Base-by-base conservation (phyloP, 768 basidiomycete genomes). In the Termitomyces sp. region DNA sequence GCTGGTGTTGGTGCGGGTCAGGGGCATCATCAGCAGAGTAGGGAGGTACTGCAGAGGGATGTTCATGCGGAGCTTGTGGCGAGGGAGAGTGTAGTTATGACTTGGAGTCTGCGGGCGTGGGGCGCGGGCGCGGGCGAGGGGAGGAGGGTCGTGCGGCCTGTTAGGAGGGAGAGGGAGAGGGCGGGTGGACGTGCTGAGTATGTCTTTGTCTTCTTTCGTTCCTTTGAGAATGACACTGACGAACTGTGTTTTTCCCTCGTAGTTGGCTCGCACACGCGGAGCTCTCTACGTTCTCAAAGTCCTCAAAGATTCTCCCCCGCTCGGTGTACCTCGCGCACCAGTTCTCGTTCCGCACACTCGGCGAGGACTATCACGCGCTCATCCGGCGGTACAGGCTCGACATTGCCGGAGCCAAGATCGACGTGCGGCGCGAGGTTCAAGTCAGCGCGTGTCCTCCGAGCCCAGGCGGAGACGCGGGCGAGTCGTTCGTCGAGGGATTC, bases 291-390 rank as follows among this genome's bases (percentile, higher is more conserved):
- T 83, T 70, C 66, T 84, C 88, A 1, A 75, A 72, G 4, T 82
- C 85, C 1, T 74, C 78, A 0, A 74, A 70, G 2, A 74, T 91
- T 36, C 78, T 90, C 0, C 89, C 92, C 6, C 80, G 85, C 0
- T 78, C 90, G 0, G 78, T 97, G 31, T 96, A 96, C 69, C 84
- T 92, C 18, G 83, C 86, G 0, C 90, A 92, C 62, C 92, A 95
- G 59, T 92, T 96, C 67, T 77, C 85, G 12, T 96, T 96, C 75
- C 79, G 83, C 63, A 79, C 84, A 2, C 78, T 93, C 0, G 83
- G 84, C 13, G 84, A 87, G 60, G 86, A 93, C 63, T 91, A 92
- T 65, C 86, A 92, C 56, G 87, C 90, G 0, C 81, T 90, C n/a
- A 81, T 87, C 37, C 83, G 84, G 34, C 77, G 79, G 4, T 82